Evolutionary conservation across 1,139 yeast genomes (phyloP).

Genomic region (Suhomyces coccinellae): DNA sequence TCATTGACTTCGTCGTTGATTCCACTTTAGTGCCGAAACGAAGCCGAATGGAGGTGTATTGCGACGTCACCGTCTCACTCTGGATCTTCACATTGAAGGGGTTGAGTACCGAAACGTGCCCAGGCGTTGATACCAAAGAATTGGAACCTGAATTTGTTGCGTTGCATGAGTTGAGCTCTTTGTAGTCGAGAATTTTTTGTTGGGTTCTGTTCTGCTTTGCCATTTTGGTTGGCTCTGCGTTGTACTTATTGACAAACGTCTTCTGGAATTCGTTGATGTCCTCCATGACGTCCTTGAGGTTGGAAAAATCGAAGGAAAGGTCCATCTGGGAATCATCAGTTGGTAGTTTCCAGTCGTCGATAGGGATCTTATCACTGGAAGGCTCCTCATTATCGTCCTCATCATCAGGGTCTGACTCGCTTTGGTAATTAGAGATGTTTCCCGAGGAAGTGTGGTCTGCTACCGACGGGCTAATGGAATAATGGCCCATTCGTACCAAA

Average conservation of each 20-base stretch:
- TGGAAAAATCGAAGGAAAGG: conserved; percentile 3
- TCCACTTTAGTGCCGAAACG: conserved; percentile 29
- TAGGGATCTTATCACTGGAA: conserved; percentile 3
- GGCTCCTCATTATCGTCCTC: conserved; percentile 27
- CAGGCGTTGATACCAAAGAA: not conserved
- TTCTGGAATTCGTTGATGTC: conserved; percentile 38
- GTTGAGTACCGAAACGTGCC: conserved; percentile 4
- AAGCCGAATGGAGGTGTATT: conserved; percentile 40
- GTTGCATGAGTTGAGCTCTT: conserved; percentile 25
- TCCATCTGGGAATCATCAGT: conserved; percentile 3
- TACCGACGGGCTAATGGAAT: conserved; percentile 3
- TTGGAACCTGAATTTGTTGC: not conserved
- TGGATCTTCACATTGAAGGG: conserved; percentile 31
- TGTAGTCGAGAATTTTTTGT: conserved; percentile 38
- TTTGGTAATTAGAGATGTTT: conserved; percentile 20
- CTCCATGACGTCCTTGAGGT: conserved; percentile 25
- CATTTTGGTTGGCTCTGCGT: conserved; percentile 5
- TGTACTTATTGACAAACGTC: conserved; percentile 28
- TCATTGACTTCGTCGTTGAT: conserved; percentile 3
- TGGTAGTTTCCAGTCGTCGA: conserved; percentile 1
- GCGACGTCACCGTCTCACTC: conserved; percentile 39
- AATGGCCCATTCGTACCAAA: not conserved
- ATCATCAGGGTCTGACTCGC: conserved; percentile 32
- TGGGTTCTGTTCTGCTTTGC: conserved; percentile 31
- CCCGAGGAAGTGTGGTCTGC: conserved; percentile 1